A percentile compares a stretch with the other conserved stretches of the same genome.
These are phyloP conservation scores for Boeremia exigua DNA, from an alignment of 2,329 filamentous ascomycete species.

Conservation along the genomic window DNA sequence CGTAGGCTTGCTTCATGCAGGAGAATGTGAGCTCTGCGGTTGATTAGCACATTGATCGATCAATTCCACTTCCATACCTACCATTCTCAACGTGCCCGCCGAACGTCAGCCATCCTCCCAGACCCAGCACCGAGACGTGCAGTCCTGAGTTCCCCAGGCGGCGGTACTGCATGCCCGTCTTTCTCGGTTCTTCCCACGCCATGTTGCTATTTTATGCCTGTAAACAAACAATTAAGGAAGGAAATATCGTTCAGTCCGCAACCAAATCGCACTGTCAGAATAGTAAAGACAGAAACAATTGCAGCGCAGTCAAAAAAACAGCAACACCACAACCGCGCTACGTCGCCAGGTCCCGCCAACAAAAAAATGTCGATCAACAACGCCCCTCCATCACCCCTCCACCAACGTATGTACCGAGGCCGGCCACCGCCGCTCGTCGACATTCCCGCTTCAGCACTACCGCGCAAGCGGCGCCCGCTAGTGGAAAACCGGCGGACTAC, in stretches of 20 bases:
- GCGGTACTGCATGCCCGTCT: constrained; percentile 64
- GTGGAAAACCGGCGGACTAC: constrained; percentile 6
- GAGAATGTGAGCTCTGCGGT: constrained; percentile 60
- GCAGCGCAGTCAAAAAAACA: background rate
- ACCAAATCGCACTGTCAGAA: background rate
- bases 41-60: background rate
- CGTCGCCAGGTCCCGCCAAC: background rate
- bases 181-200: constrained; percentile 41
- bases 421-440: background rate
- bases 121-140: constrained; percentile 74
- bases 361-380: constrained; percentile 8
- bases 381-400: background rate
- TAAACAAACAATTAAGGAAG: too few species aligned
- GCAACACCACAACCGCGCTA: background rate
- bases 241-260: too few species aligned
- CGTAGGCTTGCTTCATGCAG: constrained; percentile 61
- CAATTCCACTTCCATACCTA: constrained; percentile 35
- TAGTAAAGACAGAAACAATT: background rate
- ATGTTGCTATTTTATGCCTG: constrained; percentile 19
- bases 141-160: constrained; percentile 75
- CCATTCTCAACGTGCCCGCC: constrained; percentile 74
- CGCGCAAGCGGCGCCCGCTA: background rate
- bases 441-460: background rate
- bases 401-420: background rate
- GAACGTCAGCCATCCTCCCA: constrained; percentile 66